phyloP scores from a whole-genome alignment of 805 yeast species.

The Saccharomycopsis schoenii region DNA sequence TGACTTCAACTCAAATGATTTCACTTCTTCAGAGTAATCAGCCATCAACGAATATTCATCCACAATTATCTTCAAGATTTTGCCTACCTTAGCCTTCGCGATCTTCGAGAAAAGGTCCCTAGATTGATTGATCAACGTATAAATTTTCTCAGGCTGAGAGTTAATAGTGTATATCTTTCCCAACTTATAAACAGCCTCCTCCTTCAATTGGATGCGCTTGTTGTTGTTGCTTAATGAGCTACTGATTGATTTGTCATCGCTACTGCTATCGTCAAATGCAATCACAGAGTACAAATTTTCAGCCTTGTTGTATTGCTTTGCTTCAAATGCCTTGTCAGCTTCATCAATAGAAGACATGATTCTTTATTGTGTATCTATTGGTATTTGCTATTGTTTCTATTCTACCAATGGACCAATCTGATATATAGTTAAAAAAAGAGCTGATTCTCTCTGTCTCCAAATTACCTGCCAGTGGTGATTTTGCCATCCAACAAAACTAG shows the following conservation, averaged over 20 bases:
- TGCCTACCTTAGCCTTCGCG: constrained; percentile 93
- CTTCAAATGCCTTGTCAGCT: constrained; percentile 50
- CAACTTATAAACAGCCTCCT: constrained; percentile 61
- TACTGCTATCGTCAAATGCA: constrained; percentile 27
- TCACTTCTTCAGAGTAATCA: constrained; percentile 44
- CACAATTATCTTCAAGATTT: constrained; percentile 71
- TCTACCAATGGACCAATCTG: too few species aligned
- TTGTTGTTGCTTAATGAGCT: constrained; percentile 24
- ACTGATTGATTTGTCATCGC: constrained; percentile 5
- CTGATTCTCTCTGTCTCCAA: too few species aligned
- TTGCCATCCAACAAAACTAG: neutral
- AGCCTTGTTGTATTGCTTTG: constrained; percentile 44
- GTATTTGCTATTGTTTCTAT: too few species aligned
- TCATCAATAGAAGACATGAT: constrained; percentile 31
- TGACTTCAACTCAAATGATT: constrained; percentile 25
- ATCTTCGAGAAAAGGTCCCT: constrained; percentile 63
- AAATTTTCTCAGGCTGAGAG: constrained; percentile 41
- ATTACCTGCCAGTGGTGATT: neutral
- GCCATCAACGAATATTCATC: constrained; percentile 65
- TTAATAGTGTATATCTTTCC: constrained; percentile 57
- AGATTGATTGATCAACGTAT: constrained; percentile 54
- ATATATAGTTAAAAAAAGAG: too few species aligned
- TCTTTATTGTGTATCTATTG: neutral
- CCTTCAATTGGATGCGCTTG: constrained; percentile 43
- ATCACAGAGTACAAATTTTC: constrained; percentile 49